These are phyloP conservation scores for Apiospora hydei DNA, from an alignment of 2,329 filamentous ascomycete species.

Conservation along the genomic window DNA sequence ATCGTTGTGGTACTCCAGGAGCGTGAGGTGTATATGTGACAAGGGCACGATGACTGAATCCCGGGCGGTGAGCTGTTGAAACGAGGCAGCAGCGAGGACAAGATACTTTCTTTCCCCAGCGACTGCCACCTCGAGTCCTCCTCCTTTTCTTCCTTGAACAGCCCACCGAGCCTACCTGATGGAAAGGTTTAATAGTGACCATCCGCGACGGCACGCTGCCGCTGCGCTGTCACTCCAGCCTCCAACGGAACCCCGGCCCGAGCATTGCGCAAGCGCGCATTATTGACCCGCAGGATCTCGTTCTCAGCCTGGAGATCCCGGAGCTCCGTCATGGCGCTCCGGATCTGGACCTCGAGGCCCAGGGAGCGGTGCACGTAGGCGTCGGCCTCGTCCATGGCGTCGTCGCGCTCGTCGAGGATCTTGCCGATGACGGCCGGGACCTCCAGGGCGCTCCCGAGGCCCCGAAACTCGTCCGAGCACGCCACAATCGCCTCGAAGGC, in stretches of 20 bases:
- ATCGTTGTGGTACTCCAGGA: conserved; percentile 4
- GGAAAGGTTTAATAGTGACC: not conserved
- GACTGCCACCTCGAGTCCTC: not conserved
- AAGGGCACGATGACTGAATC: not conserved
- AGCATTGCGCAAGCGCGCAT: not conserved
- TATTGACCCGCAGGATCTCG: not conserved
- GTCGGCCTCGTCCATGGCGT: conserved; percentile 8
- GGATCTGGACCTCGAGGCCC: not conserved
- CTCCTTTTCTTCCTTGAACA: not conserved
- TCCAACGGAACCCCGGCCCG: not conserved
- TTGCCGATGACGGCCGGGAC: not conserved
- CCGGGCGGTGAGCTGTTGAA: not conserved
- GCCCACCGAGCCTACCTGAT: not conserved
- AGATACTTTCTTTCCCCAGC: not conserved
- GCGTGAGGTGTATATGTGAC: not conserved
- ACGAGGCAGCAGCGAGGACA: not conserved
- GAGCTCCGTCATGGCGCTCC: not conserved
- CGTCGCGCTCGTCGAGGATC: conserved; percentile 17
- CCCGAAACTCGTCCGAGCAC: not conserved
- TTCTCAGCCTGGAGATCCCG: not conserved
- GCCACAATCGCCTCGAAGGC: not conserved
- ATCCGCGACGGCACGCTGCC: not conserved
- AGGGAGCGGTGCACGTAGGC: not conserved
- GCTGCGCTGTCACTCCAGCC: not conserved
- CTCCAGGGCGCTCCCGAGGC: no score